Evolutionary conservation across 2,329 filamentous ascomycete species (phyloP).

Genomic region (Neoascochyta sp.): DNA sequence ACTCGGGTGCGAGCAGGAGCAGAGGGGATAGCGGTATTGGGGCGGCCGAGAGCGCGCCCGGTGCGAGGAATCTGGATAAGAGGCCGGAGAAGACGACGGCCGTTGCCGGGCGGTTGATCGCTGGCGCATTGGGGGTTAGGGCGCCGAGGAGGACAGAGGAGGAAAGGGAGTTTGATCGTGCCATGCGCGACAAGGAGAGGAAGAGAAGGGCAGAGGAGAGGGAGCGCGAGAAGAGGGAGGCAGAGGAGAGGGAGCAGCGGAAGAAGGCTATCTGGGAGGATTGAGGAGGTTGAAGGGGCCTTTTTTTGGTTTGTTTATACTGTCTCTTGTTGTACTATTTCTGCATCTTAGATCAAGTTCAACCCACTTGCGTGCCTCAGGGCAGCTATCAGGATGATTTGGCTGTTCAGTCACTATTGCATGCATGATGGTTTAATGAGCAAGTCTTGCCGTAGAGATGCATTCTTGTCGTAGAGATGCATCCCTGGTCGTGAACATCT

Average conservation of each 20-base stretch:
- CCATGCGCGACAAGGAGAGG: constrained; percentile 78
- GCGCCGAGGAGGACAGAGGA: constrained; percentile 81
- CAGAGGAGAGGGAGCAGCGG: constrained; percentile 66
- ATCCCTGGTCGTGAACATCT: too few relatives aligned
- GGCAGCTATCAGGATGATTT: too few relatives aligned
- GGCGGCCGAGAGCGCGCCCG: constrained; percentile 2
- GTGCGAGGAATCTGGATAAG: constrained; percentile 23
- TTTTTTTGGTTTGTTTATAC: too few relatives aligned
- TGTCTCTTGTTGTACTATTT: too few relatives aligned
- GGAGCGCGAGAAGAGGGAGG: constrained; percentile 59
- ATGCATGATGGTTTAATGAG: too few relatives aligned
- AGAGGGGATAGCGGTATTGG: constrained; percentile 22
- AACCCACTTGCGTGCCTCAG: too few relatives aligned
- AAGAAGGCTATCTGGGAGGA: constrained; percentile 85
- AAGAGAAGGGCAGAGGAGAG: constrained; percentile 70
- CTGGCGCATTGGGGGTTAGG: constrained; percentile 76
- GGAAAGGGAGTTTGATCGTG: constrained; percentile 79
- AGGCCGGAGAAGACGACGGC: constrained; percentile 91
- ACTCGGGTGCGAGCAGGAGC: constrained; percentile 11
- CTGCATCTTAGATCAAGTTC: too few relatives aligned
- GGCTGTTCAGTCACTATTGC: too few relatives aligned
- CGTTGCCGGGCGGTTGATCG: constrained; percentile 85
- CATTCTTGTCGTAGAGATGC: too few relatives aligned
- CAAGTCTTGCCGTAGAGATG: too few relatives aligned
- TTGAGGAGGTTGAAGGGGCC: too few relatives aligned